A percentile compares a stretch with the other conserved stretches of the same genome.
phyloP scores from a whole-genome alignment of 352 stramenopile genomes.

The Blastocystis sp. region DNA sequence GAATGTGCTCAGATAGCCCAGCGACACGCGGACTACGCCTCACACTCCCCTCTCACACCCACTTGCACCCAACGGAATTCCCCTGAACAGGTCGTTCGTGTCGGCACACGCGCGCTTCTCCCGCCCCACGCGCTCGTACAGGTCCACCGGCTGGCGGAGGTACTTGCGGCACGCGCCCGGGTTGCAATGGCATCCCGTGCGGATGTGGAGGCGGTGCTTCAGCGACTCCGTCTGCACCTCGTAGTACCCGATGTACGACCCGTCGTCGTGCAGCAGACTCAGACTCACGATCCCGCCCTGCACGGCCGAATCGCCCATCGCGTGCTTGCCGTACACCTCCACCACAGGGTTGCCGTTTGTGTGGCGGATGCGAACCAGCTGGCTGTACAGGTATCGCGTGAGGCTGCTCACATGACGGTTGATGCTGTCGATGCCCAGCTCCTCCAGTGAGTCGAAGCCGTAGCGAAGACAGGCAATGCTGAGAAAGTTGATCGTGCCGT shows the following conservation, averaged over 20 bases:
- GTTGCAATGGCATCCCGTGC: slow-evolving; percentile 81
- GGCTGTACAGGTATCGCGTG: slow-evolving; percentile 61
- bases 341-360: slow-evolving; percentile 74
- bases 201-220: slow-evolving; percentile 77
- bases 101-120: slow-evolving; percentile 74
- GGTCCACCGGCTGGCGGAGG: background rate
- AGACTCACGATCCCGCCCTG: slow-evolving; percentile 74
- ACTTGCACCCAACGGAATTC: slow-evolving; percentile 74
- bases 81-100: slow-evolving; percentile 73
- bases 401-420: slow-evolving; percentile 57
- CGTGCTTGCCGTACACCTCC: slow-evolving; percentile 75
- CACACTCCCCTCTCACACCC: slow-evolving; percentile 75
- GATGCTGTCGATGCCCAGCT: slow-evolving; percentile 73
- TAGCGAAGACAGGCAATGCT: slow-evolving; percentile 74
- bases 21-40: slow-evolving; percentile 76
- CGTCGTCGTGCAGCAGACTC: slow-evolving; percentile 75
- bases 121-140: background rate
- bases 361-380: background rate
- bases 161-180: slow-evolving; percentile 75
- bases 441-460: slow-evolving; percentile 75
- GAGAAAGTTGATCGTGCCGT: slow-evolving; percentile 77
- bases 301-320: slow-evolving; percentile 18
- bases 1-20: slow-evolving; percentile 79
- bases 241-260: slow-evolving; percentile 77
- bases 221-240: slow-evolving; percentile 75